Evolutionary conservation across 495 filamentous ascomycete species (phyloP).

Genomic region (Glarea lozoyensis): DNA sequence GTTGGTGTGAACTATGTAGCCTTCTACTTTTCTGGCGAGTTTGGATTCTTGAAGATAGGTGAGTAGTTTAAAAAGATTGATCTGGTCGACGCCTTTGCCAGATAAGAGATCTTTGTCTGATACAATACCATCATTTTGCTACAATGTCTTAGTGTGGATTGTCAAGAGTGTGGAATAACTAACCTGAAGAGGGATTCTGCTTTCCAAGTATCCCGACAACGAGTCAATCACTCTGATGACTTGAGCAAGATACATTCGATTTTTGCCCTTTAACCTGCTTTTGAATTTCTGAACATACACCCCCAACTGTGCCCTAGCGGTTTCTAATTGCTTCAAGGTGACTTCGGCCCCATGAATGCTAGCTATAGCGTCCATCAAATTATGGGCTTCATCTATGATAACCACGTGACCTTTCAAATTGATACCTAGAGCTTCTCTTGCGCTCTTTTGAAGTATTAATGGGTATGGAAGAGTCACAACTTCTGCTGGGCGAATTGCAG

Average conservation of each 20-base stretch:
- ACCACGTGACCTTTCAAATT: conserved; percentile 82
- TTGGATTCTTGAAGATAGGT: conserved; percentile 88
- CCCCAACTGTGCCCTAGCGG: conserved; percentile 62
- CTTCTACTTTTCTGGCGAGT: conserved; percentile 87
- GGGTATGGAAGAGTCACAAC: conserved; percentile 94
- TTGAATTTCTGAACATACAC: conserved; percentile 82
- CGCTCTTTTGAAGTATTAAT: conserved; percentile 78
- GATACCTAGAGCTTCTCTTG: conserved; percentile 77
- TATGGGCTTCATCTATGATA: conserved; percentile 95
- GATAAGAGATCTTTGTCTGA: conserved; percentile 60
- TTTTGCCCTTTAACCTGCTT: conserved; percentile 83
- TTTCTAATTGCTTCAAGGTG: conserved; percentile 59
- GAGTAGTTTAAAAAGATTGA: conserved; percentile 85
- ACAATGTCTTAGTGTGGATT: neutral
- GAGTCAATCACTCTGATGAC: conserved; percentile 72
- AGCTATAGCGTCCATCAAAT: conserved; percentile 90
- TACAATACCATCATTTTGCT: conserved; percentile 51
- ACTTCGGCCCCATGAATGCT: conserved; percentile 78
- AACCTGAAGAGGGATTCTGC: conserved; percentile 32
- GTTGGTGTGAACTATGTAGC: conserved; percentile 41
- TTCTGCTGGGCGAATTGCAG: conserved; percentile 76
- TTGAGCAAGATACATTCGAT: conserved; percentile 85
- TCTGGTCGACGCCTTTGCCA: conserved; percentile 86
- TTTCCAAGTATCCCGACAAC: conserved; percentile 56
- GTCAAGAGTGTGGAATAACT: neutral